Evolutionary conservation across 106 monocot genomes (phyloP).

Genomic region (Posidonia australis): DNA sequence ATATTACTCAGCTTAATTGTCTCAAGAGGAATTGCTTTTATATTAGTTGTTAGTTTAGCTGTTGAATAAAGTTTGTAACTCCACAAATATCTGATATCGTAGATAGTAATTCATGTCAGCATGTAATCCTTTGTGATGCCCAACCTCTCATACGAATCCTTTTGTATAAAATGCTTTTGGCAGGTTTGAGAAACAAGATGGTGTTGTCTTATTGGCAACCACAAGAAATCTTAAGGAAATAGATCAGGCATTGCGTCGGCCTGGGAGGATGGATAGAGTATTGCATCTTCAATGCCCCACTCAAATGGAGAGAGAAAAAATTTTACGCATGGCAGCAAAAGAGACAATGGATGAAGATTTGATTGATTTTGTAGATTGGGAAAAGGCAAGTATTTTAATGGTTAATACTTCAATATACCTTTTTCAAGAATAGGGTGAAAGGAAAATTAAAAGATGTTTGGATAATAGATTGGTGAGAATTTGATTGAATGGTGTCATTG

Average conservation of each 20-base stretch:
- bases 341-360: constrained; percentile 69
- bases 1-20: too few relatives aligned
- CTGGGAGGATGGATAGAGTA: constrained; percentile 88
- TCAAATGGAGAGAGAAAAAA: constrained; percentile 82
- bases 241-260: constrained; percentile 75
- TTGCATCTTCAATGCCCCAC: constrained; percentile 80
- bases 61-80: too few relatives aligned
- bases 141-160: not conserved
- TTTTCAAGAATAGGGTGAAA: not conserved
- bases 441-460: too few relatives aligned
- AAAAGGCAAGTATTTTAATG: constrained; percentile 30
- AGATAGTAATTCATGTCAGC: not conserved
- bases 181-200: constrained; percentile 91
- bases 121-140: not conserved
- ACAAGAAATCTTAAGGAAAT: constrained; percentile 82
- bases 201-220: constrained; percentile 76
- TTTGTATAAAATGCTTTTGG: not conserved
- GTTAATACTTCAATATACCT: not conserved
- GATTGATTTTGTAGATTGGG: constrained; percentile 72
- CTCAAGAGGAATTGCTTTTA: too few relatives aligned
- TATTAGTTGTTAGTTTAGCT: too few relatives aligned
- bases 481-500: too few relatives aligned
- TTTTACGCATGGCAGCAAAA: constrained; percentile 59
- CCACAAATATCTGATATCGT: too few relatives aligned
- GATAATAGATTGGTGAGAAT: too few relatives aligned